Conservation (phyloP, 352 stramenopile species). For the Aphanomyces invadans region DNA sequence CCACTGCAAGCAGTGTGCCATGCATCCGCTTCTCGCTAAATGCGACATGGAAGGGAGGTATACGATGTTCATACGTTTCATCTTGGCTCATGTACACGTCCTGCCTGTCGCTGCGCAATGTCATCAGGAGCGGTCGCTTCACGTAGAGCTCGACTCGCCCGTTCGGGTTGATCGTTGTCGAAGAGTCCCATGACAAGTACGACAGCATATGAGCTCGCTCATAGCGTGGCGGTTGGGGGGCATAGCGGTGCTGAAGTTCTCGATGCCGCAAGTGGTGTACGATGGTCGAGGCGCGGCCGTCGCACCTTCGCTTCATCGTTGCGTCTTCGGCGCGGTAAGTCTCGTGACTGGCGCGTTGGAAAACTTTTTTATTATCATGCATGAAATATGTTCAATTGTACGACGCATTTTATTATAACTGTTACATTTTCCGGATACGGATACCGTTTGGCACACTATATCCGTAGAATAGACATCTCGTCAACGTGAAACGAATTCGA, state of each 20-base stretch:
- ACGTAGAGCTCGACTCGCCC: background rate
- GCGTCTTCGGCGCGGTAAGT: background rate
- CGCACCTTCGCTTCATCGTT: slow-evolving; percentile 10
- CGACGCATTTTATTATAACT: background rate
- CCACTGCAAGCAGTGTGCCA: slow-evolving; percentile 33
- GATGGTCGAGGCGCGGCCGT: slow-evolving; percentile 2
- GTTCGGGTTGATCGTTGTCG: background rate
- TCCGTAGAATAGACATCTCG: no score
- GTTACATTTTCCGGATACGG: background rate
- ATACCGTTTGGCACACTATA: background rate
- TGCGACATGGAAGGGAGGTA: slow-evolving; percentile 47
- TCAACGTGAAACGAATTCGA: no score
- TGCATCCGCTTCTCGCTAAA: slow-evolving; percentile 30
- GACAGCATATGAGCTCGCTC: no score
- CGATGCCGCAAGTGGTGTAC: slow-evolving; percentile 3
- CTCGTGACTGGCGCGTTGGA: slow-evolving; percentile 5
- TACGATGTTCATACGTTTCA: slow-evolving; percentile 16
- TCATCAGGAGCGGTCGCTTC: background rate
- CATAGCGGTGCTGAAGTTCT: background rate
- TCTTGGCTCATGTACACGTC: slow-evolving; percentile 14
- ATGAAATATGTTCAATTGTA: no score
- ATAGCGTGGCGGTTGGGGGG: no score
- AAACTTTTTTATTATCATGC: no score
- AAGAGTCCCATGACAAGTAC: background rate
- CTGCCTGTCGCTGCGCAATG: slow-evolving; percentile 1